phyloP scores from a whole-genome alignment of 2,329 filamentous ascomycete species.

The Rhinocladiella similis region DNA sequence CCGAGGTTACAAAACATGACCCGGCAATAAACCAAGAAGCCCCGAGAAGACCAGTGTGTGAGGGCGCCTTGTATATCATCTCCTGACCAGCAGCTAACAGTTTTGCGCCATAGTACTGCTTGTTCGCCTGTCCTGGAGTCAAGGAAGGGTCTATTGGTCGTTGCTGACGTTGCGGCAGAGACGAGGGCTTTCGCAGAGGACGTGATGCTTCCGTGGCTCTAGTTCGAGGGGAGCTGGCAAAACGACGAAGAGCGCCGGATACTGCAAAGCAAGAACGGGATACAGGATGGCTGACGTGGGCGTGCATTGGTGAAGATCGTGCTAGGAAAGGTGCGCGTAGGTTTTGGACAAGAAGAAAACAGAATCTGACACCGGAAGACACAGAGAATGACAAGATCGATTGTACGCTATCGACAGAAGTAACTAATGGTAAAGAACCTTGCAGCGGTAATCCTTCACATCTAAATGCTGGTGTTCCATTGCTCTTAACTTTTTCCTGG shows the following conservation, averaged over 20 bases:
- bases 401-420: no score
- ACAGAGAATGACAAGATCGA: no score
- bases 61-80: conserved; percentile 19
- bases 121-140: conserved; percentile 7
- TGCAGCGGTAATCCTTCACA: neutral
- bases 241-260: conserved; percentile 8
- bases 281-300: conserved; percentile 2
- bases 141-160: neutral
- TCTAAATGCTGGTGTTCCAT: neutral
- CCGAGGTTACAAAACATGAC: conserved; percentile 9
- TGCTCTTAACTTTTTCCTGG: no score
- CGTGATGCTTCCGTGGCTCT: neutral
- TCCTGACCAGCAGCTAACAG: conserved; percentile 16
- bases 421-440: no score
- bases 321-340: no score
- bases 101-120: conserved; percentile 21
- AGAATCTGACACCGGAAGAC: no score
- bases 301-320: conserved; percentile 3
- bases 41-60: conserved; percentile 17
- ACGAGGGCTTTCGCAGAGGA: neutral
- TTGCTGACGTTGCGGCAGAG: neutral
- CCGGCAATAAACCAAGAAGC: conserved; percentile 20
- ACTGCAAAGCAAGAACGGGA: conserved; percentile 6
- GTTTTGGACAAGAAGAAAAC: no score
- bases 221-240: conserved; percentile 7